A percentile compares a stretch with the other conserved stretches of the same genome.
phyloP scores from a whole-genome alignment of 1,139 yeast genomes.

The Petasospora fabianii region DNA sequence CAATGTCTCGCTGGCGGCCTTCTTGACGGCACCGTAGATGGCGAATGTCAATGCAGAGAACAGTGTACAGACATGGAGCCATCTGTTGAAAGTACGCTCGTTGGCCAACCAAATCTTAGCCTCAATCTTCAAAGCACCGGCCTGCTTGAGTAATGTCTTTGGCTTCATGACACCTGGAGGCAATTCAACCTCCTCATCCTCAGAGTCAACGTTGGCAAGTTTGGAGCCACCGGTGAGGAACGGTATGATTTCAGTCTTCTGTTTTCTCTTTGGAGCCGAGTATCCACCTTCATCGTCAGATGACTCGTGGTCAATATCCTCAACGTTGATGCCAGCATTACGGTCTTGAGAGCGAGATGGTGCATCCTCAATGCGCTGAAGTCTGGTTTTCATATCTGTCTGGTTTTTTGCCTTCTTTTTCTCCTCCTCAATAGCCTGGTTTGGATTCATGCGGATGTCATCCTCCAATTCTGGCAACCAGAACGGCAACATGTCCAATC shows the following conservation, averaged over 20 bases:
- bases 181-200: constrained; percentile 79
- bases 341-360: constrained; percentile 6
- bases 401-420: constrained; percentile 40
- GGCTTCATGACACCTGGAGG: constrained; percentile 93
- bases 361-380: constrained; percentile 32
- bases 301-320: constrained; percentile 40
- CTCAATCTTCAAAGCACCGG: constrained; percentile 91
- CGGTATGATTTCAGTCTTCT: constrained; percentile 29
- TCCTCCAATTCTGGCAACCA: constrained; percentile 91
- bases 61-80: constrained; percentile 90
- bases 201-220: constrained; percentile 66
- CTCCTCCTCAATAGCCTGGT: constrained; percentile 63
- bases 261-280: constrained; percentile 9
- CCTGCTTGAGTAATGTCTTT: constrained; percentile 69
- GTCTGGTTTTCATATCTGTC: constrained; percentile 40
- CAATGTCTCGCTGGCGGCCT: constrained; percentile 52
- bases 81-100: constrained; percentile 93
- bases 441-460: constrained; percentile 74
- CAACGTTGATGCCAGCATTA: not conserved
- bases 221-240: constrained; percentile 33
- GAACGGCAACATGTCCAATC: constrained; percentile 84
- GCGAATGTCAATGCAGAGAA: constrained; percentile 85
- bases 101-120: constrained; percentile 98
- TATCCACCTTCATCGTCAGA: constrained; percentile 36
- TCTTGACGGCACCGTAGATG: constrained; percentile 70